These are phyloP conservation scores for Celoporthe dispersa DNA, from an alignment of 2,329 filamentous ascomycete species.

Conservation along the genomic window DNA sequence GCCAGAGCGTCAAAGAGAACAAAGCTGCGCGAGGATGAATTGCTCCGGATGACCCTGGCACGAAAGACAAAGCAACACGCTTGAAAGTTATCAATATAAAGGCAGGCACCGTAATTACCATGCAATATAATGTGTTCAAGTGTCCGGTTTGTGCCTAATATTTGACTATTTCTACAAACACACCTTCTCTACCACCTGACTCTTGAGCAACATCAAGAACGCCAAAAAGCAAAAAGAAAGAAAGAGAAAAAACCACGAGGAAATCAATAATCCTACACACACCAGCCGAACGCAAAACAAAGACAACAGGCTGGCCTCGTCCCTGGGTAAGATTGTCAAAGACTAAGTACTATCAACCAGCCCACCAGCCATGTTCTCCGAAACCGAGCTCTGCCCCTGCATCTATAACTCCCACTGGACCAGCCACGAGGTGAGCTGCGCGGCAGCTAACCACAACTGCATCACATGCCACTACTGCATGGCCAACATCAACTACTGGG, in stretches of 20 bases:
- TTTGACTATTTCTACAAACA: no score
- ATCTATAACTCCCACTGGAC: conserved; percentile 13
- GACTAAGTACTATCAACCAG: no score
- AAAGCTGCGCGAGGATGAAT: neutral
- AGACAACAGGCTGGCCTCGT: neutral
- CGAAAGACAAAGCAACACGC: neutral
- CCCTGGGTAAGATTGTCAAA: neutral
- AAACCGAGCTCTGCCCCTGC: conserved; percentile 19
- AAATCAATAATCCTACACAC: no score
- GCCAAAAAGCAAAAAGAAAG: neutral
- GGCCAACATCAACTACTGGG: conserved; percentile 22
- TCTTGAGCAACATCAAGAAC: neutral
- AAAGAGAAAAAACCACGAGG: neutral
- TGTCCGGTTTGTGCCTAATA: neutral
- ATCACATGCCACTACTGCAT: conserved; percentile 20
- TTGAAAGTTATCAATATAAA: neutral
- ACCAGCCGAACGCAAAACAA: neutral
- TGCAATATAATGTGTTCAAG: neutral
- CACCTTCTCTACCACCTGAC: neutral
- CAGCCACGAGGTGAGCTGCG: conserved; percentile 23
- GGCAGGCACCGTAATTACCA: neutral
- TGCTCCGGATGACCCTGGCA: neutral
- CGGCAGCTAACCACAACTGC: conserved; percentile 17
- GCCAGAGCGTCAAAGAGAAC: neutral
- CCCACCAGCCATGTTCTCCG: conserved; percentile 15